Base-by-base conservation (phyloP, 2,329 filamentous ascomycete species). In the Beauveria caledonica region DNA sequence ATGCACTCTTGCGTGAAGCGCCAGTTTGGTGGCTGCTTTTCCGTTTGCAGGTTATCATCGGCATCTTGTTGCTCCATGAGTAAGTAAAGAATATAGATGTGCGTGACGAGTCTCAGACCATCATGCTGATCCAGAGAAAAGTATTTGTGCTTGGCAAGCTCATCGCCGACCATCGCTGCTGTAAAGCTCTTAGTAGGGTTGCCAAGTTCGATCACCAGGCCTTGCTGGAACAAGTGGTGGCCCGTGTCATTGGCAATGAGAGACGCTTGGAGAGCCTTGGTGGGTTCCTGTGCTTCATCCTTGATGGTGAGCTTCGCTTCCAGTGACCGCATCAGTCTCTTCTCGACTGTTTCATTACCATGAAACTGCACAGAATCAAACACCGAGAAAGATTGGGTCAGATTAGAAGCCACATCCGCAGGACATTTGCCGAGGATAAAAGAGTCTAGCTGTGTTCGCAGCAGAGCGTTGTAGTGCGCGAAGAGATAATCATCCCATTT, bases 401-500 rank as follows among this genome's bases (percentile, higher is more conserved):
- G 70, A n/a, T 74, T 74, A 29, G 83, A 77, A 23, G 82, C 76
- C 19, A 80, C 73, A 39, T 80, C 79, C 19, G 81, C 73, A 11
- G 83, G 77, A 66, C 82, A 80, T 64, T 80, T 76, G 23, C 75
- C 76, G 63, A 84, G 74, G 60, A 90, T 75, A 68, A 88, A 95
- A 3, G 78, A 77, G 66, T 93, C 89, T 70, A 96, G 93, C 66
- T 93, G 88, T 2, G 86, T 84, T 58, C 92, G 83, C 10, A 97
- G 75, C 5, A 93, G 77, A n/a, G 89, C 86, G 69, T 95, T 97
- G 77, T 94, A 94, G 70, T 92, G 86, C 40, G 88, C 86, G 72
- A 94, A 96, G 19, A 97, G 80, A 67, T 87, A 85, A 68, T 97
- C 93, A 66, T 96, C 90, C 87, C 92, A 95, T 23, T 81, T 85